These are phyloP conservation scores for Litchi chinensis DNA, from an alignment of 345 rosid species.

Conservation along the genomic window DNA sequence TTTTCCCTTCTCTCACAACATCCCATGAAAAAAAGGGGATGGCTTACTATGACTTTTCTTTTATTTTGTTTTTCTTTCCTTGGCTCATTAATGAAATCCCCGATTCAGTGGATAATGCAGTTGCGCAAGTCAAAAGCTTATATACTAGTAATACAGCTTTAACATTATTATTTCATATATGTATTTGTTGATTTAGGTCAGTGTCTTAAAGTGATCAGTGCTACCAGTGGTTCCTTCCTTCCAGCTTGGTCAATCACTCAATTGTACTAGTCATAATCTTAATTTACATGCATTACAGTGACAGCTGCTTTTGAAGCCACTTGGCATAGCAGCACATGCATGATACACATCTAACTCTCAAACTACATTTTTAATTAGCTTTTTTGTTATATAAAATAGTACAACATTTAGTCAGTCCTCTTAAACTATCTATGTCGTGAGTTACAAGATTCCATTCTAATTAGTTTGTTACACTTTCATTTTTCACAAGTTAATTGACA, in stretches of 20 bases:
- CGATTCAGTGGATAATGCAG: not conserved
- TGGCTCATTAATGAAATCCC: not conserved
- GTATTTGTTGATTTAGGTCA: not conserved
- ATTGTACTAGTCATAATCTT: not conserved
- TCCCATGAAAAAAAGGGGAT: not conserved
- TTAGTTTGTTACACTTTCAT: no score
- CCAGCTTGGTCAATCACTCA: conserved; percentile 1
- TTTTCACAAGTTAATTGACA: no score
- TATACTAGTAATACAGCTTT: not conserved
- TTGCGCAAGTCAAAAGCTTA: conserved; percentile 5
- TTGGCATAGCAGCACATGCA: not conserved
- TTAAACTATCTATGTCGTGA: no score
- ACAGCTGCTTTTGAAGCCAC: not conserved
- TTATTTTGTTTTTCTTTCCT: not conserved
- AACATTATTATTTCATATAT: not conserved
- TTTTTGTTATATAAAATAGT: no score
- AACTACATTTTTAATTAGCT: no score
- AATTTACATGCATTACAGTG: not conserved
- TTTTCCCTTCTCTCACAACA: no score
- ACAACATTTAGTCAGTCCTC: no score
- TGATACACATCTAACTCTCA: not conserved
- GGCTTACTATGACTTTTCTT: not conserved
- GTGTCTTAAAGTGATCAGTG: not conserved
- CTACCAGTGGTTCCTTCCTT: not conserved
- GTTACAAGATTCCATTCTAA: no score